Conservation (phyloP, 1,284 basidiomycete genomes). For the Rhodotorula sp. region DNA sequence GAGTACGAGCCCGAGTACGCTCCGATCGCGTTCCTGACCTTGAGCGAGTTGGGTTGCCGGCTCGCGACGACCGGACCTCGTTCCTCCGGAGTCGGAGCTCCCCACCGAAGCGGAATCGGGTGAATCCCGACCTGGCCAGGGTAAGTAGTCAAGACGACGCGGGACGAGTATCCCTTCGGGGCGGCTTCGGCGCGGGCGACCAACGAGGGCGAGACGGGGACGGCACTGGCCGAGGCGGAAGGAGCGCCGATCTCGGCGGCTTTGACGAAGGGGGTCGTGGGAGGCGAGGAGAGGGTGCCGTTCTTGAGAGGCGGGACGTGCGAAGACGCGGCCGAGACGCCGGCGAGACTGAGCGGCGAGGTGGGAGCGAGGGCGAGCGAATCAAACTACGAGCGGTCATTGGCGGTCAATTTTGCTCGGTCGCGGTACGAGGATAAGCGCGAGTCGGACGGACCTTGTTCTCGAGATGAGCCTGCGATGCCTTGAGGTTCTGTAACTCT, state of each 20-base stretch:
- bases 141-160: conserved; percentile 52
- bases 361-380: conserved; percentile 23
- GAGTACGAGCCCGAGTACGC: conserved; percentile 92
- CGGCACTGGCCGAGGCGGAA: background rate
- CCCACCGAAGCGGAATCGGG: conserved; percentile 79
- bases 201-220: conserved; percentile 30
- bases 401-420: background rate
- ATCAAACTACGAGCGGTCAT: conserved; percentile 20
- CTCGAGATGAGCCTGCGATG: conserved; percentile 40
- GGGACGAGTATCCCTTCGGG: background rate
- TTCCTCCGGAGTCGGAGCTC: conserved; percentile 61
- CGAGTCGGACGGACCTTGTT: conserved; percentile 22
- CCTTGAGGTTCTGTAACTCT: conserved; percentile 41
- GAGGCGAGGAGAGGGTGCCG: background rate
- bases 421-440: too few relatives aligned
- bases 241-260: conserved; percentile 1
- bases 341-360: conserved; percentile 15
- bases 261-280: conserved; percentile 29
- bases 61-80: conserved; percentile 89
- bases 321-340: background rate
- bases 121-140: conserved; percentile 70
- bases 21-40: conserved; percentile 87
- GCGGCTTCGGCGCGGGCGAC: conserved; percentile 32
- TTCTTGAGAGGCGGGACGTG: conserved; percentile 17
- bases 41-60: conserved; percentile 77